These are phyloP conservation scores for Chenopodium formosanum DNA, from an alignment of 148 eudicot species.

Conservation along the genomic window DNA sequence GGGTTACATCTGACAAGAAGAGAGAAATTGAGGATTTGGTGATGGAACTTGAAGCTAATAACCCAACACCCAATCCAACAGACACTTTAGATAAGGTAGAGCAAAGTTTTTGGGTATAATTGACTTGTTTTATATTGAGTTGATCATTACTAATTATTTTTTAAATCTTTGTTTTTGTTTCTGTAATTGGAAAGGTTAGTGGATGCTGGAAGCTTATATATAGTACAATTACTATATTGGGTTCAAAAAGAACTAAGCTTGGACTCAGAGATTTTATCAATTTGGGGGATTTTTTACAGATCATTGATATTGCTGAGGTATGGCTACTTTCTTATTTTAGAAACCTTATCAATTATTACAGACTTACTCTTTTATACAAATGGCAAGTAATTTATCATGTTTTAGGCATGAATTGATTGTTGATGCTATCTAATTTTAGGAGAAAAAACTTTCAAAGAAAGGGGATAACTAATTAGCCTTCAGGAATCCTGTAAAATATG, in stretches of 20 bases:
- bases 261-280: slow-evolving; percentile 84
- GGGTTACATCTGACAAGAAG: slow-evolving; percentile 64
- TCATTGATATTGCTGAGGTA: slow-evolving; percentile 74
- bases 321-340: slow-evolving; percentile 12
- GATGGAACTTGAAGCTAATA: slow-evolving; percentile 59
- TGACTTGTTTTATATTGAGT: background rate
- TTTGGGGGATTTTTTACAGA: slow-evolving; percentile 73
- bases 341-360: background rate
- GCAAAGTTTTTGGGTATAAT: background rate
- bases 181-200: slow-evolving; percentile 48
- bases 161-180: background rate
- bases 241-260: slow-evolving; percentile 84
- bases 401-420: too few species aligned
- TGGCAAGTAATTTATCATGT: too few species aligned
- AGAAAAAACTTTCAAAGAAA: too few species aligned
- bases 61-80: slow-evolving; percentile 70
- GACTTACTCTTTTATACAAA: background rate
- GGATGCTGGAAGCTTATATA: slow-evolving; percentile 88
- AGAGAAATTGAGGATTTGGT: slow-evolving; percentile 63
- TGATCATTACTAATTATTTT: background rate
- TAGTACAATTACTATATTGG: slow-evolving; percentile 83
- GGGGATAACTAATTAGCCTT: too few species aligned
- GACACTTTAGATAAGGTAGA: slow-evolving; percentile 61
- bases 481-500: background rate
- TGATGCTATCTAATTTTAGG: too few species aligned